Conservation (phyloP, 2,329 filamentous ascomycete species). For the Neurospora sp. region DNA sequence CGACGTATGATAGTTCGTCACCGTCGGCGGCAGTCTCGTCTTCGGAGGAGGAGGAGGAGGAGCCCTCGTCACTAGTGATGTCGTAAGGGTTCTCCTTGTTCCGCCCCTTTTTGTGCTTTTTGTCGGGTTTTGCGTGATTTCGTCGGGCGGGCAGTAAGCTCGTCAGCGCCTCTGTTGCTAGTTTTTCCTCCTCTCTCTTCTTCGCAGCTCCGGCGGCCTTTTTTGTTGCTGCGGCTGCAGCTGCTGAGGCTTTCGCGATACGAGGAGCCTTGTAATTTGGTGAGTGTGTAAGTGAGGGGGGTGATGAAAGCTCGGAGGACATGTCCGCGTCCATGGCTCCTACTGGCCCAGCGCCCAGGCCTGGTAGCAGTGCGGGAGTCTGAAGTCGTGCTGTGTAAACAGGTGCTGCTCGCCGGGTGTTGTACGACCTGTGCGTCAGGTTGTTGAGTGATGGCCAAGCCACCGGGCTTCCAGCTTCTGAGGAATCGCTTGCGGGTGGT, state of each 20-base stretch:
- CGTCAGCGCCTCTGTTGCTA: constrained; percentile 45
- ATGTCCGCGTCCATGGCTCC: constrained; percentile 25
- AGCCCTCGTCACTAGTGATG: constrained; percentile 36
- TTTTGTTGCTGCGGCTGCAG: constrained; percentile 19
- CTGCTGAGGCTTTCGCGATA: neutral
- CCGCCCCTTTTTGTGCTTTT: constrained; percentile 26
- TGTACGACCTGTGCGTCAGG: constrained; percentile 34
- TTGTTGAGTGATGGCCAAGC: constrained; percentile 43
- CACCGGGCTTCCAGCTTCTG: constrained; percentile 29
- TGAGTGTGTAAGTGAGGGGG: constrained; percentile 56
- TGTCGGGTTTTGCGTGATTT: constrained; percentile 25
- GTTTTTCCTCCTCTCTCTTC: constrained; percentile 28
- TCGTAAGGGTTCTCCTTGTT: constrained; percentile 35
- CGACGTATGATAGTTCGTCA: constrained; percentile 43
- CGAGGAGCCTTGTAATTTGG: constrained; percentile 36
- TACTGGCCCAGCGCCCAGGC: neutral
- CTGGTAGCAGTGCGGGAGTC: constrained; percentile 22
- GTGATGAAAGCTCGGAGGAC: constrained; percentile 49
- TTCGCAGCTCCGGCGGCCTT: constrained; percentile 7
- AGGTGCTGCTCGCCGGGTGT: constrained; percentile 17
- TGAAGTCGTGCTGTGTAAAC: constrained; percentile 19
- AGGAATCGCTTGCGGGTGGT: constrained; percentile 41
- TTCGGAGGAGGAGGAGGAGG: constrained; percentile 29
- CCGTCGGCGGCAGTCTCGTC: constrained; percentile 27
- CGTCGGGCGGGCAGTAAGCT: constrained; percentile 44